Conservation (phyloP, 495 filamentous ascomycete species). For the Tetracladium marchalianum region DNA sequence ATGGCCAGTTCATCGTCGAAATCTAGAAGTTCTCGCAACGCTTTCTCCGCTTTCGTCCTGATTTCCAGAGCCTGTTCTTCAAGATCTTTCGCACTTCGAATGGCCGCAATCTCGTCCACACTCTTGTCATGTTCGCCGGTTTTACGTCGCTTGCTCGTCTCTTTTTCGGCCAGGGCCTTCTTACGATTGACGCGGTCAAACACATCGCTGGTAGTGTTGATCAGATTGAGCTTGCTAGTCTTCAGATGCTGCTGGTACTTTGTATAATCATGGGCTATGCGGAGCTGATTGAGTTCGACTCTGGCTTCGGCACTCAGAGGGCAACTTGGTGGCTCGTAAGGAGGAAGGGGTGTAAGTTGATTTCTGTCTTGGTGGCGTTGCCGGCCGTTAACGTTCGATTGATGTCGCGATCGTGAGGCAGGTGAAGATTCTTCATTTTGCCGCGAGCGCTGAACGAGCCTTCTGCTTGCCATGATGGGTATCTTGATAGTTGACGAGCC, state of each 20-base stretch:
- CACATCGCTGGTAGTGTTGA: slow-evolving; percentile 36
- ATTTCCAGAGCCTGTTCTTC: slow-evolving; percentile 28
- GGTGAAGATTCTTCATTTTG: slow-evolving; percentile 10
- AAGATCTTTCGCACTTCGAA: slow-evolving; percentile 25
- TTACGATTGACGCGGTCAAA: slow-evolving; percentile 38
- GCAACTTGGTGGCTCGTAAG: slow-evolving; percentile 47
- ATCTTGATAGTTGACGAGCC: background rate
- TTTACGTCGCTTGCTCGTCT: slow-evolving; percentile 25
- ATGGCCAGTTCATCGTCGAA: slow-evolving; percentile 36
- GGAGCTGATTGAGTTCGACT: slow-evolving; percentile 24
- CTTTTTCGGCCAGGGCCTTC: slow-evolving; percentile 28
- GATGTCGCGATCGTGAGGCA: background rate
- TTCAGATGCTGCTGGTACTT: slow-evolving; percentile 29
- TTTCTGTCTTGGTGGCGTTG: background rate
- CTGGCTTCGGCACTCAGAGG: slow-evolving; percentile 31
- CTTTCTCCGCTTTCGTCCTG: slow-evolving; percentile 31
- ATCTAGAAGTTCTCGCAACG: slow-evolving; percentile 35
- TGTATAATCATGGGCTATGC: slow-evolving; percentile 20
- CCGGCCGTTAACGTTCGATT: background rate
- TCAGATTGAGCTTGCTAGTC: slow-evolving; percentile 25
- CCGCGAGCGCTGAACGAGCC: slow-evolving; percentile 7
- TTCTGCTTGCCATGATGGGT: slow-evolving; percentile 8
- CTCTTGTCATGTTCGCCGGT: slow-evolving; percentile 29
- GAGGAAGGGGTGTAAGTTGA: slow-evolving; percentile 33
- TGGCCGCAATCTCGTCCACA: slow-evolving; percentile 29